Evolutionary conservation across 208 protist species (phyloP), one percentile per base, ranked within the genome.

Genomic region (Acanthamoeba lenticulata): DNA sequence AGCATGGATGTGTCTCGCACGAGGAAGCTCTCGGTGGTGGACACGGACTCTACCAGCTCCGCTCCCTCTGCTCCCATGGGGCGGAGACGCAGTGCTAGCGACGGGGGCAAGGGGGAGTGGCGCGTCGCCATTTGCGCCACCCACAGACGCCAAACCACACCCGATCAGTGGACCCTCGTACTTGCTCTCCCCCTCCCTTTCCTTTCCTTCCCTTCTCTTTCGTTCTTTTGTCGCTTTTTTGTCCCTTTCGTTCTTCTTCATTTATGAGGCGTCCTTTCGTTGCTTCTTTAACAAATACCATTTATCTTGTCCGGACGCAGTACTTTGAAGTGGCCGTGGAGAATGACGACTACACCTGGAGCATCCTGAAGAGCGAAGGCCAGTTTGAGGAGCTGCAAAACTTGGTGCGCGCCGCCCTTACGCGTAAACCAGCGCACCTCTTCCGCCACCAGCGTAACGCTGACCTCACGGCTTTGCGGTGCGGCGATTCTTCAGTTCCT

Each of bases 311-410:
- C 5, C 60, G 27, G 6, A 6, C 0, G 24, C 32, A 79, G 69
- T 79, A 79, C 24, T 79, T 79, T 45, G 69, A 79, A 17, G 69
- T 79, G 7, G 69, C 69, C 0, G 69, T 79, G 36, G 69, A 79
- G 69, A 79, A 45, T 36, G 69, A 79, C 6, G 34, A 79, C 11
- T 79, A 79, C 36, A 79, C 69, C 5, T 79, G 69, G 69, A 79
- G 36, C 69, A 36, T 79, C 34, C 44, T 79, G 36, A 79, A 79
- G 69, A 79, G 69, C 36, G 69, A 79, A 13, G 34, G 38, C 32
- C 69, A 79, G 69, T 45, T 79, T 21, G 69, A 79, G 32, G 69
- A 79, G 6, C 69, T 79, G 38, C 69, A 79, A 27, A 29, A n/a
- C 32, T 13, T 38, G 36, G 69, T 79, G 44, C 65, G 65, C n/a